A percentile compares a stretch with the other conserved stretches of the same genome.
phyloP scores from a whole-genome alignment of 441 rosid genomes.

The Hura crepitans region DNA sequence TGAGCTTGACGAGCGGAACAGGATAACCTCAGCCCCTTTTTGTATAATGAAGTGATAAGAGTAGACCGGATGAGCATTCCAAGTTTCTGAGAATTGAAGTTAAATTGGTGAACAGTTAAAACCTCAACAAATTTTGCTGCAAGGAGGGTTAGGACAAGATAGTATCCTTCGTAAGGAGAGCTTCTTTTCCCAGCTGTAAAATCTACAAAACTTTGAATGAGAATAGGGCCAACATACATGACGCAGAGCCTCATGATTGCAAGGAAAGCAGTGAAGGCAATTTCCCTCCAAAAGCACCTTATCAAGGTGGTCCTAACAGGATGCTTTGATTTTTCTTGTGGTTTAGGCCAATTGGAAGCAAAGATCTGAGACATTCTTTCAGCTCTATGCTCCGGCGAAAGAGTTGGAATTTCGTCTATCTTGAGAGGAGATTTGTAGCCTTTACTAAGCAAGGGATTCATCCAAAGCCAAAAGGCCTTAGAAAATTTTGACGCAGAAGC shows the following conservation, averaged over 20 bases:
- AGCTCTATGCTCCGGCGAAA: conserved; percentile 73
- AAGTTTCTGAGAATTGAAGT: conserved; percentile 87
- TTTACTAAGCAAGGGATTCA: conserved; percentile 73
- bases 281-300: conserved; percentile 75
- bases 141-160: conserved; percentile 69
- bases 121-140: conserved; percentile 77
- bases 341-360: conserved; percentile 74
- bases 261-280: conserved; percentile 66
- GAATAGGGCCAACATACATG: conserved; percentile 74
- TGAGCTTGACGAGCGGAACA: conserved; percentile 88
- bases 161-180: conserved; percentile 69
- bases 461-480: conserved; percentile 85
- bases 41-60: conserved; percentile 71
- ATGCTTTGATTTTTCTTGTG: conserved; percentile 47
- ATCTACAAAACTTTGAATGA: conserved; percentile 76
- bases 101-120: conserved; percentile 64
- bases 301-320: conserved; percentile 74
- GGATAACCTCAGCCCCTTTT: conserved; percentile 66
- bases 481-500: conserved; percentile 75
- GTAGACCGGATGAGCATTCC: conserved; percentile 85
- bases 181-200: conserved; percentile 70
- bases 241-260: conserved; percentile 72
- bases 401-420: conserved; percentile 64
- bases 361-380: conserved; percentile 62
- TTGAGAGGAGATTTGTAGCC: conserved; percentile 77